Evolutionary conservation across 116 monocot genomes (phyloP), one percentile per base, ranked within the genome.

Genomic region (Phalaenopsis hybrid): DNA sequence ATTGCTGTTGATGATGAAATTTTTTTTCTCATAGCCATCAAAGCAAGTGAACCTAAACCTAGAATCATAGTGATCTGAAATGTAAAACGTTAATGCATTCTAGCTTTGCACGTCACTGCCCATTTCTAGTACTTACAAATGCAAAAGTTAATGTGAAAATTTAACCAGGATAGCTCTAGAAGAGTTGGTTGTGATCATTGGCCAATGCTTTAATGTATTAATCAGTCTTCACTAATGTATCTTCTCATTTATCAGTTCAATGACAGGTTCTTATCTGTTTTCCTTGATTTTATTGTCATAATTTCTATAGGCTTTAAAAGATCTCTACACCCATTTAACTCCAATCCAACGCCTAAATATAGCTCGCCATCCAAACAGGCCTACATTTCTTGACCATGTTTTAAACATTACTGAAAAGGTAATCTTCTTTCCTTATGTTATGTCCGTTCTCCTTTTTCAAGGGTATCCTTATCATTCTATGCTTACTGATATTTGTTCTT

Each of bases 361-460:
- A 75, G 90, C 90, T 63, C 87, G 90, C 0, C 92, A 92, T 90
- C 92, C 92, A 37, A 88, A 92, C 73, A 88, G 92, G 55, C 92
- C 92, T 57, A 92, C 92, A 50, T 90, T 88, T 49, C 83, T 89
- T 55, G 92, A 92, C 57, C 92, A 92, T 82, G 78, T 92, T 28
- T 85, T 89, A 44, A 90, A 87, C 76, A 92, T 92, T 10, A 90
- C 92, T 65, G 92, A 92, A 4, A 88, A 84, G 83, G 92, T 92
- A 84, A 44, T 58, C 45, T 81, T 8, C 75, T 45, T 75, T 75
- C 0, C n/a, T 44, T 0, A 12, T 12, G 15, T 31, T 15, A 57
- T 4, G 34, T 74, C 50, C 70, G 76, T 17, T 23, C 16, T 43
- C 61, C 57, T 75, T 33, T 67, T 59, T 80, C 63, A 63, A 21